phyloP scores from a whole-genome alignment of 2,329 filamentous ascomycete genomes.

The Cylindrodendrum hubeiense region DNA sequence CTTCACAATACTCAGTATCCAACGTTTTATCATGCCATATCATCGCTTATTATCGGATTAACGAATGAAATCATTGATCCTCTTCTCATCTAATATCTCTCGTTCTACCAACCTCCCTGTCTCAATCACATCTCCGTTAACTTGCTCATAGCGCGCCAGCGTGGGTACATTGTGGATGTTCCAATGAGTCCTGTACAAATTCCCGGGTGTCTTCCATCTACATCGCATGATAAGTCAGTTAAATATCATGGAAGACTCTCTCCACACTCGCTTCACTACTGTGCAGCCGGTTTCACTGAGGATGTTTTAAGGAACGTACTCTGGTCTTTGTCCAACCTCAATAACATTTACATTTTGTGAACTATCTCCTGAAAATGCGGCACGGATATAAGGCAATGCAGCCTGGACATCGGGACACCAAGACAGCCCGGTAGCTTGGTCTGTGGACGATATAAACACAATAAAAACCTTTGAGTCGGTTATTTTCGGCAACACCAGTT shows the following conservation, averaged over 20 bases:
- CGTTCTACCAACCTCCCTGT: constrained; percentile 1
- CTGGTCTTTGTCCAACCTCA: constrained; percentile 7
- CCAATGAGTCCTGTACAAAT: constrained; percentile 3
- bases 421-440: background rate
- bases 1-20: too few relatives aligned
- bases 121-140: background rate
- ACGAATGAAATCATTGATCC: background rate
- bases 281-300: too few relatives aligned
- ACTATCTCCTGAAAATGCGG: background rate
- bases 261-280: too few relatives aligned
- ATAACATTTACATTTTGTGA: background rate
- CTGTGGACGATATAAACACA: background rate
- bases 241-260: background rate
- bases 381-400: background rate
- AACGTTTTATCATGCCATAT: too few relatives aligned
- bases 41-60: too few relatives aligned
- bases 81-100: constrained; percentile 2
- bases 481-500: background rate
- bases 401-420: constrained; percentile 10
- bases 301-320: too few relatives aligned
- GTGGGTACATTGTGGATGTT: constrained; percentile 8
- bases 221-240: background rate
- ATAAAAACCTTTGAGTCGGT: constrained; percentile 1
- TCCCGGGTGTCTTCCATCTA: constrained; percentile 3
- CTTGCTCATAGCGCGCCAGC: background rate